These are phyloP conservation scores for Apiotrichum veenhuisii DNA, from an alignment of 1,284 basidiomycete species.

Conservation along the genomic window DNA sequence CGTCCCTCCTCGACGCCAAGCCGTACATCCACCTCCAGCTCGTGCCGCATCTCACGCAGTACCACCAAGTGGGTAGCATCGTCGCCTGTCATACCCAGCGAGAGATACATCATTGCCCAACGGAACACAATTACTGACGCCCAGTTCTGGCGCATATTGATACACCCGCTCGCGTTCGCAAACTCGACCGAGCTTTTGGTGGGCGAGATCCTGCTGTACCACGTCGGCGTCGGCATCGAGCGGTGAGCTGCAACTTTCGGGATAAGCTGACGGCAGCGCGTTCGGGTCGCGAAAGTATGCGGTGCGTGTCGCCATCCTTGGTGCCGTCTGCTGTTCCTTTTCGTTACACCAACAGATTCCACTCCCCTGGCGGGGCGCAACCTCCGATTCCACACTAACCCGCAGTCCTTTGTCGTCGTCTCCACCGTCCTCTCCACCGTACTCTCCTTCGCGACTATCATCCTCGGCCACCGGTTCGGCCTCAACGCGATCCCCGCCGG, in stretches of 20 bases:
- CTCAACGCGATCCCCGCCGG: conserved; percentile 72
- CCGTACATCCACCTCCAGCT: conserved; percentile 77
- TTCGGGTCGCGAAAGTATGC: conserved; percentile 85
- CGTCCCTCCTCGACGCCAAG: conserved; percentile 76
- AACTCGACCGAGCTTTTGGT: conserved; percentile 82
- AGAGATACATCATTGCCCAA: too few relatives aligned
- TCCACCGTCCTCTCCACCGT: conserved; percentile 64
- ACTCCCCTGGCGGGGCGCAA: too few relatives aligned
- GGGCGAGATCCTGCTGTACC: conserved; percentile 69
- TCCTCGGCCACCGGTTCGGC: conserved; percentile 62
- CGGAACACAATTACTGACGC: too few relatives aligned
- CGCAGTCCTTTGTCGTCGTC: conserved; percentile 69
- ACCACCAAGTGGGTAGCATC: conserved; percentile 50
- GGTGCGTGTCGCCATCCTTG: conserved; percentile 56
- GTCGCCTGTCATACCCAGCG: too few relatives aligned
- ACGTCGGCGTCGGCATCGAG: conserved; percentile 69
- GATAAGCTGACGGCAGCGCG: conserved; percentile 44
- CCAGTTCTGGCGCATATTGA: conserved; percentile 78
- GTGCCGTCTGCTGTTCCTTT: not conserved
- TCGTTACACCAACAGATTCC: not conserved
- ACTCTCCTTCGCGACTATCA: conserved; percentile 61
- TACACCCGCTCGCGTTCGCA: conserved; percentile 72
- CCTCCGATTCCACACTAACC: not conserved
- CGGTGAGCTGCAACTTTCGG: conserved; percentile 45
- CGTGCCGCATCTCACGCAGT: conserved; percentile 46